These are phyloP conservation scores for Erodium maritimum DNA, from an alignment of 345 rosid species.

Conservation along the genomic window DNA sequence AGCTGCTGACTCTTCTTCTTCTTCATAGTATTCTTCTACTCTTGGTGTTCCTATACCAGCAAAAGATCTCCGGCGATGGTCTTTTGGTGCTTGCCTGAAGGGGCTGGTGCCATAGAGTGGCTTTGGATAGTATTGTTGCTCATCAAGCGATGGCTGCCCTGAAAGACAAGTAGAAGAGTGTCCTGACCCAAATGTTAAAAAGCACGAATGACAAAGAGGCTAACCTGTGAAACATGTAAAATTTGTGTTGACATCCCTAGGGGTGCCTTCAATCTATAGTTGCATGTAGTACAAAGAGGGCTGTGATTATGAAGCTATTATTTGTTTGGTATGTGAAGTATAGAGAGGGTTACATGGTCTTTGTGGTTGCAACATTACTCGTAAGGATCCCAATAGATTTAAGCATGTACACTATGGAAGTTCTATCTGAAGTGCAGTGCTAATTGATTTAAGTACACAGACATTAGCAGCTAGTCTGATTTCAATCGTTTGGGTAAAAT, in stretches of 20 bases:
- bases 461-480: too few relatives aligned
- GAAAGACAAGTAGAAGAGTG: constrained; percentile 36
- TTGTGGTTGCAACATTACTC: not conserved
- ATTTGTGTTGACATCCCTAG: not conserved
- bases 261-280: too few relatives aligned
- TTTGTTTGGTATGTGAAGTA: too few relatives aligned
- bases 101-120: constrained; percentile 25
- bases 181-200: constrained; percentile 16
- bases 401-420: not conserved
- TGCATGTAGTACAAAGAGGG: too few relatives aligned
- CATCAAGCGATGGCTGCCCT: constrained; percentile 49
- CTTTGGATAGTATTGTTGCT: constrained; percentile 41
- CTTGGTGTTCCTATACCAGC: constrained; percentile 37
- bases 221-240: not conserved
- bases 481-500: not conserved
- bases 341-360: too few relatives aligned
- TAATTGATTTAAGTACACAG: too few relatives aligned
- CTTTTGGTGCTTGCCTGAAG: constrained; percentile 32
- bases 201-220: not conserved
- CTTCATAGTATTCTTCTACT: constrained; percentile 32
- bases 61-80: constrained; percentile 40
- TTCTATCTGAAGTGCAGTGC: not conserved
- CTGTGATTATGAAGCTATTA: too few relatives aligned
- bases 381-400: not conserved
- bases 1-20: constrained; percentile 37